Evolutionary conservation across 805 yeast genomes (phyloP).

Genomic region (Nakazawaea pomicola): DNA sequence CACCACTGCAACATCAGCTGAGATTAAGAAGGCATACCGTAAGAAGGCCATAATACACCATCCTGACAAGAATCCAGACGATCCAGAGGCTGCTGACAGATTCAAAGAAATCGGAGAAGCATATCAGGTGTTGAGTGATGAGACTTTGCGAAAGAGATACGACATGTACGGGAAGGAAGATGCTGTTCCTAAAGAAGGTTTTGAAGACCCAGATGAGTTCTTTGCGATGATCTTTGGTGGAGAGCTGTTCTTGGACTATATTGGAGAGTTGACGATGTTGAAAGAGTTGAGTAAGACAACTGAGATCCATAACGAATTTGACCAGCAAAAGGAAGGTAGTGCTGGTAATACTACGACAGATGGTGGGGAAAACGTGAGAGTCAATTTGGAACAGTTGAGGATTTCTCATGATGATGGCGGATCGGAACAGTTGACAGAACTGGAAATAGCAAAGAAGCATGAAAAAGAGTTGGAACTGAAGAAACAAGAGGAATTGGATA

Average conservation of each 20-base stretch:
- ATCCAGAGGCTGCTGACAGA: conserved; percentile 80
- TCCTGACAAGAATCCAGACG: conserved; percentile 96
- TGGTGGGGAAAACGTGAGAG: neutral
- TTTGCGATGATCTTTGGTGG: conserved; percentile 84
- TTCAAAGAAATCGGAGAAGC: conserved; percentile 77
- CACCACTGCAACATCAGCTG: conserved; percentile 67
- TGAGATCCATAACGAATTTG: conserved; percentile 38
- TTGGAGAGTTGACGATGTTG: conserved; percentile 70
- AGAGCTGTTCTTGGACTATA: conserved; percentile 70
- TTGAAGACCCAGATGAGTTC: conserved; percentile 82
- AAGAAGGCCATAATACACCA: conserved; percentile 85
- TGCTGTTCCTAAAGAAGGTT: conserved; percentile 65
- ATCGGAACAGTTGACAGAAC: conserved; percentile 19
- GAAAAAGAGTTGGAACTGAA: conserved; percentile 26
- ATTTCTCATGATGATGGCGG: conserved; percentile 20
- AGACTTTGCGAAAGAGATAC: conserved; percentile 61
- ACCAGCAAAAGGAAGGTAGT: conserved; percentile 19
- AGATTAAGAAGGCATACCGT: conserved; percentile 91
- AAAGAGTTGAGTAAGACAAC: conserved; percentile 57
- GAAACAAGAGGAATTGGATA: conserved; percentile 51
- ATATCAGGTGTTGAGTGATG: conserved; percentile 76
- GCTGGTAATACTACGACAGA: neutral
- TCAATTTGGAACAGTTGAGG: neutral
- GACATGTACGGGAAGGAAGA: conserved; percentile 82
- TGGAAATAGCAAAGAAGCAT: conserved; percentile 24